phyloP scores from a whole-genome alignment of 352 stramenopile genomes.

The Globisporangium cylindrosporum region DNA sequence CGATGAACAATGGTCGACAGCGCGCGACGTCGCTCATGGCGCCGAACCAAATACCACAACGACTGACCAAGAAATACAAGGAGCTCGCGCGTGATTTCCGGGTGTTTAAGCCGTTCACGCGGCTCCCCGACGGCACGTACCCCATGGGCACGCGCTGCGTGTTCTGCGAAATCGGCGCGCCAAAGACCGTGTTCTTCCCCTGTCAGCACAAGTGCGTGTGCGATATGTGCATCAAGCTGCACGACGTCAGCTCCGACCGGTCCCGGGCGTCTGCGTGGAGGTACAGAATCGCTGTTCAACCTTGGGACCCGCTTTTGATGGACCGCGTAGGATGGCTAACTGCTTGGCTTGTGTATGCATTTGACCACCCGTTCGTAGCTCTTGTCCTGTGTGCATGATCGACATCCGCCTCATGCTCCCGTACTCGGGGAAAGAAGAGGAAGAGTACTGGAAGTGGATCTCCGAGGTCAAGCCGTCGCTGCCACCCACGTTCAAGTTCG shows the following conservation, averaged over 20 bases:
- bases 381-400: slow-evolving; percentile 59
- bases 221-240: slow-evolving; percentile 41
- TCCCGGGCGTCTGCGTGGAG: slow-evolving; percentile 26
- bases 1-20: slow-evolving; percentile 11
- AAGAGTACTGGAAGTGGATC: slow-evolving; percentile 65
- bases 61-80: slow-evolving; percentile 57
- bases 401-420: slow-evolving; percentile 64
- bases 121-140: slow-evolving; percentile 42
- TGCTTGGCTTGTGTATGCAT: slow-evolving; percentile 2
- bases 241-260: slow-evolving; percentile 36
- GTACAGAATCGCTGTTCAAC: slow-evolving; percentile 18
- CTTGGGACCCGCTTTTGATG: not conserved
- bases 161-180: slow-evolving; percentile 33
- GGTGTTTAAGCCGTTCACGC: slow-evolving; percentile 49
- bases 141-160: slow-evolving; percentile 35
- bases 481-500: slow-evolving; percentile 35
- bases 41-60: slow-evolving; percentile 12
- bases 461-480: slow-evolving; percentile 45
- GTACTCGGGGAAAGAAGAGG: slow-evolving; percentile 47
- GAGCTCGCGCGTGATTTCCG: slow-evolving; percentile 49
- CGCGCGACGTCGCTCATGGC: slow-evolving; percentile 16
- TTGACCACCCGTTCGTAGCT: slow-evolving; percentile 20
- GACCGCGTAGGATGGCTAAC: not conserved
- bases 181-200: slow-evolving; percentile 51
- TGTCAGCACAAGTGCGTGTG: slow-evolving; percentile 72